Base-by-base conservation (phyloP, 139 green algal species). In the Auxenochlorella pyrenoidosa region DNA sequence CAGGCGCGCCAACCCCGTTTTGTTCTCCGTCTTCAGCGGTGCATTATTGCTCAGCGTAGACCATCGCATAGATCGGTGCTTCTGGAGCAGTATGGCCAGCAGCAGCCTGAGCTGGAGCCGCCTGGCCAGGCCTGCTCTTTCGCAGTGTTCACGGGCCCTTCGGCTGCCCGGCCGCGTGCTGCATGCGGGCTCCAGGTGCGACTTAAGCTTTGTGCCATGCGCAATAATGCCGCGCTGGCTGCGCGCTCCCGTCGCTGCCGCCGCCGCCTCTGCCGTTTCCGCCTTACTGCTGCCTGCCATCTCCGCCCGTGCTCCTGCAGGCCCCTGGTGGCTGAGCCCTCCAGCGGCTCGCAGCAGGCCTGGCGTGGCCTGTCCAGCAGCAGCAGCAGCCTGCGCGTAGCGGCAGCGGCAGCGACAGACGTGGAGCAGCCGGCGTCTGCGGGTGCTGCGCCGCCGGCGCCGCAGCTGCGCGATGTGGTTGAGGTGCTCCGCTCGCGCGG, bases 401-500 rank as follows among this genome's bases (percentile, higher is more conserved):
- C 80, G 28, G 60, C 80, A 0, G 30, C 63, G 3, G 75, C 75
- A 41, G 75, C 36, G 10, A 24, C 54, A 18, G 80, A 85, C 43
- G 80, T 76, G 5, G 80, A 85, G 80, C 41, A 40, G 63, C 80
- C 43, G 63, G 32, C 19, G 1, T n/a, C n/a, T n/a, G 59, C 44
- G 34, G 38, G 13, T 41, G 18, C 41, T 34, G 36, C 28, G 77
- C 65, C 32, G 77, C 43, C 28, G 84, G 13, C 38, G 38, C 40
- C 80, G 26, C 80, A 21, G 40, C 40, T 85, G 80, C 81, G 32
- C 34, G 95, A 96, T 75, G 73, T 96, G 41, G 63, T 96, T 0
- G 82, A 93, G 28, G 87, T 98, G 32, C 93, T 99, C 30, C 88
- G 93, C 24, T 89, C 93, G n/a, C 88, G 97, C 0, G 97, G 96